Evolutionary conservation across 345 rosid genomes (phyloP), one percentile per base, ranked within the genome.

Genomic region (Melastoma malabathricum): DNA sequence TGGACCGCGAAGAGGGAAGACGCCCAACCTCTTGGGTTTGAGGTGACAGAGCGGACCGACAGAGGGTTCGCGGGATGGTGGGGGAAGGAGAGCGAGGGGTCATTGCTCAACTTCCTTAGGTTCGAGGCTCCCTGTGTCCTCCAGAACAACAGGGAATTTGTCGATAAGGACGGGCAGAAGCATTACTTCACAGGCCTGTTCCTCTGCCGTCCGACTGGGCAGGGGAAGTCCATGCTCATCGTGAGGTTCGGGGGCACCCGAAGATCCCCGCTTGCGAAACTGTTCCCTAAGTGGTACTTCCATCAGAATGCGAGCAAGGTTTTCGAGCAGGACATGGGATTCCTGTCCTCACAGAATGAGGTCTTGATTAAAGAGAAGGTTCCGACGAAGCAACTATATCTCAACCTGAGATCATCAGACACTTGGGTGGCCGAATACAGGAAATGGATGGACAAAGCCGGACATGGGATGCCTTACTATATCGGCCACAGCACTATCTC

Each of bases 361-460:
- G 67, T 84, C 49, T 58, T 86, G 43, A 60, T 86, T 63, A 90
- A 71, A 60, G 98, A 82, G 70, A 84, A 77, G 60, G 84, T 82
- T 27, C 94, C 96, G 15, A 90, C 98, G 0, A 86, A 78, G 59
- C 78, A 86, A 22, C 62, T 86, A 51, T 90, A 90, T 64, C 69
- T 86, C 1, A 82, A 80, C 52, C 51, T 90, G 12, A 80, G 62
- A 71, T 90, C 98, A 31, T 86, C 84, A 0, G 98, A 90, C 68
- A 80, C 92, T 15, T 86, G 96, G 94, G 87, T 90, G 14, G 73
- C 80, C 1, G 94, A 90, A 47, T 90, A 90, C 70, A 64, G 98
- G 72, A 86, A 86, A 57, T 86, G 96, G 96, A 90, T 86, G 96
- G 96, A 90, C 55, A 86, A 78, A 69, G 96, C 82, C 44, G 98